A percentile compares a stretch with the other conserved stretches of the same genome.
These are phyloP conservation scores for Colletotrichum liaoningense DNA, from an alignment of 2,329 filamentous ascomycete genomes.

Conservation along the genomic window DNA sequence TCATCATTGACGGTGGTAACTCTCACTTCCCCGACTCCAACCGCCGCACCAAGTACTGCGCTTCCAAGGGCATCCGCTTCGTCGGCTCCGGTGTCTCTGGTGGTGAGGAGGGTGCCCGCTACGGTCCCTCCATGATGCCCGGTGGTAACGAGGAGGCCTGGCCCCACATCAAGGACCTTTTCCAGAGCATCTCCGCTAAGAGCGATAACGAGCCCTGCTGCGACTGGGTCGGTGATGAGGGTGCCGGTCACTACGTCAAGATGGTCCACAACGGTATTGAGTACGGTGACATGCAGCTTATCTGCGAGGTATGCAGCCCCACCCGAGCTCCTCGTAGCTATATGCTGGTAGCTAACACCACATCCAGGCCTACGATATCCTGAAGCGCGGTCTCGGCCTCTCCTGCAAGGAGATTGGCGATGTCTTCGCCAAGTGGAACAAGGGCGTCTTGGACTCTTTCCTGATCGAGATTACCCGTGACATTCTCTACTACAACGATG, in stretches of 20 bases:
- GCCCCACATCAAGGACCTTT: slow-evolving; percentile 98
- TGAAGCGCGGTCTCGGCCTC: slow-evolving; percentile 96
- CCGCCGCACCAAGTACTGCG: slow-evolving; percentile 92
- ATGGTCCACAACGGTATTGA: slow-evolving; percentile 99
- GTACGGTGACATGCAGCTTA: slow-evolving; percentile 99
- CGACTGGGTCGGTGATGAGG: slow-evolving; percentile 99
- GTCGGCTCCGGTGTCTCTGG: slow-evolving; percentile 98
- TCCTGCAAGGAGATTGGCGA: slow-evolving; percentile 95
- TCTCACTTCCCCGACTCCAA: slow-evolving; percentile 99
- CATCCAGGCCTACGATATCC: slow-evolving; percentile 93
- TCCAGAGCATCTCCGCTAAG: slow-evolving; percentile 98
- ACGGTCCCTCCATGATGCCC: slow-evolving; percentile 97
- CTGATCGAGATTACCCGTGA: slow-evolving; percentile 99
- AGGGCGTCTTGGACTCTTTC: slow-evolving; percentile 98
- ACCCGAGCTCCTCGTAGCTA: no score
- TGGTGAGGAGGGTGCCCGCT: slow-evolving; percentile 98
- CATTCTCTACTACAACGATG: slow-evolving; percentile 98
- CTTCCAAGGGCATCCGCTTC: slow-evolving; percentile 89
- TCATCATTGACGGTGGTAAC: slow-evolving; percentile 99
- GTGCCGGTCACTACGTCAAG: slow-evolving; percentile 99
- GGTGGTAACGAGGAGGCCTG: slow-evolving; percentile 98
- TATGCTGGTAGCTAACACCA: slow-evolving; percentile 36
- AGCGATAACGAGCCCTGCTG: slow-evolving; percentile 97
- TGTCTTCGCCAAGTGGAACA: slow-evolving; percentile 96
- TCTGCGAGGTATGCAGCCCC: slow-evolving; percentile 82